Conservation (phyloP, 352 stramenopile species). For the Globisporangium spiculum region DNA sequence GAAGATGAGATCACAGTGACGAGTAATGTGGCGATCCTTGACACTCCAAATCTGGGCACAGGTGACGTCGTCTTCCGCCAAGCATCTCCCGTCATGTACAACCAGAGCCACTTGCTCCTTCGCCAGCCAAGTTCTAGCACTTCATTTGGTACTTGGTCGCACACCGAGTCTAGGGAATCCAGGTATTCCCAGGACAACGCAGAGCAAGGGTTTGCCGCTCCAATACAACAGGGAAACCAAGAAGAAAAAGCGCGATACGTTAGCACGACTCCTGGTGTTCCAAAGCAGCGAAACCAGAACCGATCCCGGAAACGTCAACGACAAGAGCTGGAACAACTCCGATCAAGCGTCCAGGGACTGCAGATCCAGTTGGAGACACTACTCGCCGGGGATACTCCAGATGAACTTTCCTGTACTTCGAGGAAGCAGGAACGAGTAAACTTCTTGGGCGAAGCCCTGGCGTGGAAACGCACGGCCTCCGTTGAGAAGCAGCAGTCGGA, state of each 20-base stretch:
- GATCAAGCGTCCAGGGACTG: not conserved
- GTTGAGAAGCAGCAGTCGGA: not conserved
- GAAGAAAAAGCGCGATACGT: not conserved
- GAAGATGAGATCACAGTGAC: not conserved
- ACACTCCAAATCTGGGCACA: not conserved
- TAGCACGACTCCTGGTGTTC: slow-evolving; percentile 20
- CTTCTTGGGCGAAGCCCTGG: not conserved
- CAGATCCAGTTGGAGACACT: slow-evolving; percentile 1
- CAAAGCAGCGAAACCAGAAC: slow-evolving; percentile 57
- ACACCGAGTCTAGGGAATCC: not conserved
- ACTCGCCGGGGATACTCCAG: slow-evolving; percentile 71
- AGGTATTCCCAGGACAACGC: not conserved
- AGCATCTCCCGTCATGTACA: not conserved
- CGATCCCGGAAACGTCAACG: slow-evolving; percentile 19
- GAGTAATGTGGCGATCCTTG: not conserved
- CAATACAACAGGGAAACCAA: not conserved
- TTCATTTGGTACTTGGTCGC: not conserved
- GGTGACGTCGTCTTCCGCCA: not conserved
- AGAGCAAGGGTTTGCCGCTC: not conserved
- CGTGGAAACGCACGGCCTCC: slow-evolving; percentile 5
- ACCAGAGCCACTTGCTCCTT: not conserved
- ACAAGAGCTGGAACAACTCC: slow-evolving; percentile 2
- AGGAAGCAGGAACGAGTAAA: slow-evolving; percentile 1
- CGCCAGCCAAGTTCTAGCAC: not conserved
- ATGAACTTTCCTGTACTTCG: slow-evolving; percentile 4